These are phyloP conservation scores for Colletotrichum acutatum DNA, from an alignment of 2,329 filamentous ascomycete genomes.

Conservation along the genomic window DNA sequence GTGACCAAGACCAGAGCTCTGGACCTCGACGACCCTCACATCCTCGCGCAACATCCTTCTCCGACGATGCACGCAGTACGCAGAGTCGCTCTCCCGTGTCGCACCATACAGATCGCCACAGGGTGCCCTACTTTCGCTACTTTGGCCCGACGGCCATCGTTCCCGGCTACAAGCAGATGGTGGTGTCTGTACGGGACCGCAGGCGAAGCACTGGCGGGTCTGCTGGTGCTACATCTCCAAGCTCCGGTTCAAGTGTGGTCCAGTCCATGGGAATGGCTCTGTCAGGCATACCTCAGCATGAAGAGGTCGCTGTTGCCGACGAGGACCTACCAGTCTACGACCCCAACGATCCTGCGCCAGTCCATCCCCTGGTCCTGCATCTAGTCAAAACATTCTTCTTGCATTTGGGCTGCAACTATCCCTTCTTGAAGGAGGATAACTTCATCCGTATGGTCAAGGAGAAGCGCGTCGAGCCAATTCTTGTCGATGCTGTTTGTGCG, in stretches of 20 bases:
- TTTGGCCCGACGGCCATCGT: slow-evolving; percentile 93
- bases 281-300: slow-evolving; percentile 39
- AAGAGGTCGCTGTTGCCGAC: slow-evolving; percentile 52
- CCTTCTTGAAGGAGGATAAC: slow-evolving; percentile 78
- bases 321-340: slow-evolving; percentile 81
- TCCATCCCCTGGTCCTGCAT: slow-evolving; percentile 79
- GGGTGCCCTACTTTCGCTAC: slow-evolving; percentile 90
- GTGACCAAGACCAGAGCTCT: slow-evolving; percentile 32
- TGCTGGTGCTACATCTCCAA: slow-evolving; percentile 64
- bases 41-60: slow-evolving; percentile 50
- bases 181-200: slow-evolving; percentile 77
- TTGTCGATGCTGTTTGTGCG: slow-evolving; percentile 88
- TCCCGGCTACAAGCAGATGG: slow-evolving; percentile 93
- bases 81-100: slow-evolving; percentile 56
- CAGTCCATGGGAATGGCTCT: slow-evolving; percentile 24
- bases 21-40: slow-evolving; percentile 39
- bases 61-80: slow-evolving; percentile 52
- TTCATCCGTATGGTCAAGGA: slow-evolving; percentile 82
- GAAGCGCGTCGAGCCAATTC: slow-evolving; percentile 83
- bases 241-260: slow-evolving; percentile 46
- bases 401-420: slow-evolving; percentile 87
- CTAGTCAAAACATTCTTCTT: slow-evolving; percentile 85
- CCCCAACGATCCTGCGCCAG: slow-evolving; percentile 73
- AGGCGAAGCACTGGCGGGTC: slow-evolving; percentile 69
- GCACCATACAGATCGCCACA: slow-evolving; percentile 65